Conservation (phyloP, 83 land plant species). For the Larix sibirica region DNA sequence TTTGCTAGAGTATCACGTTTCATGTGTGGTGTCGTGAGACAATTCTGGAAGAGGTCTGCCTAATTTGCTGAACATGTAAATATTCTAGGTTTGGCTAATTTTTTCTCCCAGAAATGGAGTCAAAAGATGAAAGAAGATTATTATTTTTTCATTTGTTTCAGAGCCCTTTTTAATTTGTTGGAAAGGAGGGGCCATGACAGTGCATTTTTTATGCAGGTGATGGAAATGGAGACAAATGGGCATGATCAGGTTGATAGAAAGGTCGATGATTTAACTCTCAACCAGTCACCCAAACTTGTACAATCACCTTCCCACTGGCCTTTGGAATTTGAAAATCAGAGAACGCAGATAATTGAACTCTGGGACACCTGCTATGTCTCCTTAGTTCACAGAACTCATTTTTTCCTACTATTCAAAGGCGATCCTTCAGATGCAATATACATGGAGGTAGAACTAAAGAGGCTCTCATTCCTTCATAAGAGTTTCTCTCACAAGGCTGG, state of each 20-base stretch:
- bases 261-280: conserved; percentile 22
- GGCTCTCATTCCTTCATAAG: conserved; percentile 77
- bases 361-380: conserved; percentile 92
- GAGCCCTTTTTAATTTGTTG: not conserved
- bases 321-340: conserved; percentile 54
- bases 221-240: conserved; percentile 46
- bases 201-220: conserved; percentile 31
- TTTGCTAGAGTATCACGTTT: not conserved
- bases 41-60: not conserved
- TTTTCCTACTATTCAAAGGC: conserved; percentile 81
- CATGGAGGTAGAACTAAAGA: conserved; percentile 90
- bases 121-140: not conserved
- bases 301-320: conserved; percentile 70
- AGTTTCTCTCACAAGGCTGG: conserved; percentile 27
- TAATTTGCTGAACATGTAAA: not conserved
- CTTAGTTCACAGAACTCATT: conserved; percentile 81
- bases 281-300: conserved; percentile 15
- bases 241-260: conserved; percentile 22
- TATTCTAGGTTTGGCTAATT: not conserved
- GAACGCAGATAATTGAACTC: conserved; percentile 65
- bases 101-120: not conserved
- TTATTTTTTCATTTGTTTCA: conserved; percentile 3
- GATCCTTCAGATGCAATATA: conserved; percentile 89
- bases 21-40: not conserved
- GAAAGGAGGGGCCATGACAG: not conserved